Evolutionary conservation across 2,329 filamentous ascomycete species (phyloP).

Genomic region (Drechslera avenae): DNA sequence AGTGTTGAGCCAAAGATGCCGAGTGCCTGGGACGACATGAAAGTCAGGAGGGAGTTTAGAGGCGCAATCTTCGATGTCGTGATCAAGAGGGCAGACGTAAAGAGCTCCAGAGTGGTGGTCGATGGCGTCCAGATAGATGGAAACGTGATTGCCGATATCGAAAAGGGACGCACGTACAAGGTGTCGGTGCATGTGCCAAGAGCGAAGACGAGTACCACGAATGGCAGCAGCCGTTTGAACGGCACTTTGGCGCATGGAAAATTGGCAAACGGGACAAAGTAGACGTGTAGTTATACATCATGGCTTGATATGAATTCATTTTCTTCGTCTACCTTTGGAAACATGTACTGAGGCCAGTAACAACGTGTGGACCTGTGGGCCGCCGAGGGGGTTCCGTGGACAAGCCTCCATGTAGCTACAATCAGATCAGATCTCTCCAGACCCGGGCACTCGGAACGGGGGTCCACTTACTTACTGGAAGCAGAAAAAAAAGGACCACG

Average conservation of each 20-base stretch:
- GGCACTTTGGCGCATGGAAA: constrained; percentile 1
- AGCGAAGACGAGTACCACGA: neutral
- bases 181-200: constrained; percentile 50
- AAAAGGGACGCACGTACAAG: constrained; percentile 53
- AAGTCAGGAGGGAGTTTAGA: constrained; percentile 56
- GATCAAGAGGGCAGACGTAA: constrained; percentile 51
- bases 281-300: too few species aligned
- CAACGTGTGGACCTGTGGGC: too few species aligned
- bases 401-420: too few species aligned
- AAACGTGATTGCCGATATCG: constrained; percentile 51
- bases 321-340: too few species aligned
- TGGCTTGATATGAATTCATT: too few species aligned
- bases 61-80: constrained; percentile 57
- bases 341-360: too few species aligned
- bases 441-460: too few species aligned
- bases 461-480: too few species aligned
- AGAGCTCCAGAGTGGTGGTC: constrained; percentile 50
- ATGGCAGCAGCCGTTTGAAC: neutral
- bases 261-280: neutral
- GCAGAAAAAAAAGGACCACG: too few species aligned
- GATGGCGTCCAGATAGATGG: constrained; percentile 50
- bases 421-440: too few species aligned
- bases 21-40: constrained; percentile 56
- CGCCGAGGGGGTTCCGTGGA: too few species aligned
- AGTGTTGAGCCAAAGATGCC: constrained; percentile 58